phyloP scores from a whole-genome alignment of 768 basidiomycete genomes.

The Xerocomellus chrysenteron region DNA sequence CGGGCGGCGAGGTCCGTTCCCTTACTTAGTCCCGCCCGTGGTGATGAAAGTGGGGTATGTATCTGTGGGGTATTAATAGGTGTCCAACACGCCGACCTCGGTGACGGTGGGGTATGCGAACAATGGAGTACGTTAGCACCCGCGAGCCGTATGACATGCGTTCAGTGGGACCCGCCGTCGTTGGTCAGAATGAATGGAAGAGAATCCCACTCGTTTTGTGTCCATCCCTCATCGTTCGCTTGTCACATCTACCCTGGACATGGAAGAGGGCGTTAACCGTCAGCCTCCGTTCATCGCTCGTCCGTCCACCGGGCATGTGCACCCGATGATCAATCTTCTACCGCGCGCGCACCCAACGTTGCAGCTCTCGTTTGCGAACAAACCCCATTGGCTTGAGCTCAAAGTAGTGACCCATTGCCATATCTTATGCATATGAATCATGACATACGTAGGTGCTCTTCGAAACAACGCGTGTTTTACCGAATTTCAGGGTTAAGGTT shows the following conservation, averaged over 20 bases:
- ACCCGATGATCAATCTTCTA: constrained; percentile 29
- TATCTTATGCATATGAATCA: background rate
- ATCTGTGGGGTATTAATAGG: background rate
- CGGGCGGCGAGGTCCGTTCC: background rate
- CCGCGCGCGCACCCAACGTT: constrained; percentile 25
- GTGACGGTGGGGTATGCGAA: constrained; percentile 2
- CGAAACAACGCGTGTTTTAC: constrained; percentile 1
- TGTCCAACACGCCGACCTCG: background rate
- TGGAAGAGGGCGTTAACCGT: background rate
- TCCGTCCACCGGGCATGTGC: constrained; percentile 12
- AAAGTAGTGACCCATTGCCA: background rate
- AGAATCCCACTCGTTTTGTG: constrained; percentile 15
- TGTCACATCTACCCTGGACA: constrained; percentile 10
- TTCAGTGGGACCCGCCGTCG: background rate
- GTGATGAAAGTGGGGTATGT: background rate
- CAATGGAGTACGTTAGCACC: background rate
- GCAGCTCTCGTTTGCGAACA: constrained; percentile 13
- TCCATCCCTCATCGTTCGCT: constrained; percentile 6
- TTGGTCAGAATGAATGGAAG: constrained; percentile 14
- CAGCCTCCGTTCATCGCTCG: constrained; percentile 2
- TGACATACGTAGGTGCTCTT: background rate
- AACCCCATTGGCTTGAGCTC: constrained; percentile 7
- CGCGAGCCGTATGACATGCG: constrained; percentile 1
- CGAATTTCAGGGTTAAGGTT: constrained; percentile 17
- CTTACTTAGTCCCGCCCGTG: background rate